Conservation (phyloP, 108 stramenopile genomes). For the Cylindrotheca fusiformis region DNA sequence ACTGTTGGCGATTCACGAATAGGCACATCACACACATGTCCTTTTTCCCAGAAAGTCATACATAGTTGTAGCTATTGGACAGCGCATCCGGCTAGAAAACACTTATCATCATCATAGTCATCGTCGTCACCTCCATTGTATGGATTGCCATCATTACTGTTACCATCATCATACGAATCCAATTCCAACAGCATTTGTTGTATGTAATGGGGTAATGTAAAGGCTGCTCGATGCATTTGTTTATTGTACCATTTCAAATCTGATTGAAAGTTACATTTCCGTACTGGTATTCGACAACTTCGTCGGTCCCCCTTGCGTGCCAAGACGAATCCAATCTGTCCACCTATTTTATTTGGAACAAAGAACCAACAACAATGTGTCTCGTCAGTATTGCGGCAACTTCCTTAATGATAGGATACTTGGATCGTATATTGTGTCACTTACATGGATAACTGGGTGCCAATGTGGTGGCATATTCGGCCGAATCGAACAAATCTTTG, state of each 20-base stretch:
- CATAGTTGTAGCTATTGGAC: slow-evolving; percentile 16
- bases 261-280: slow-evolving; percentile 24
- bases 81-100: slow-evolving; percentile 24
- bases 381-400: not conserved
- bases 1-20: too few species aligned
- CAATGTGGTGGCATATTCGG: slow-evolving; percentile 73
- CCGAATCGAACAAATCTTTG: slow-evolving; percentile 47
- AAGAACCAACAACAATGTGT: not conserved
- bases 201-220: slow-evolving; percentile 60
- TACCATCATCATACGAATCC: not conserved
- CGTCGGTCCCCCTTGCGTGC: slow-evolving; percentile 36
- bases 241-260: slow-evolving; percentile 67
- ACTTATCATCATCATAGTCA: slow-evolving; percentile 14
- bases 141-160: slow-evolving; percentile 3
- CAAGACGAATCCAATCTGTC: slow-evolving; percentile 83
- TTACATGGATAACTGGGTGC: slow-evolving; percentile 36
- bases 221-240: slow-evolving; percentile 68
- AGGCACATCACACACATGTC: too few species aligned
- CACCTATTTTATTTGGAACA: not conserved
- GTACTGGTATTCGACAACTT: slow-evolving; percentile 18
- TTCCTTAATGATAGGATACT: slow-evolving; percentile 53
- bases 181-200: slow-evolving; percentile 2
- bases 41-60: too few species aligned
- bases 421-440: slow-evolving; percentile 30
- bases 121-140: slow-evolving; percentile 6